A percentile compares a stretch with the other conserved stretches of the same genome.
These are phyloP conservation scores for Litsea cubeba DNA, from an alignment of 164 flowering plant species.

Conservation along the genomic window DNA sequence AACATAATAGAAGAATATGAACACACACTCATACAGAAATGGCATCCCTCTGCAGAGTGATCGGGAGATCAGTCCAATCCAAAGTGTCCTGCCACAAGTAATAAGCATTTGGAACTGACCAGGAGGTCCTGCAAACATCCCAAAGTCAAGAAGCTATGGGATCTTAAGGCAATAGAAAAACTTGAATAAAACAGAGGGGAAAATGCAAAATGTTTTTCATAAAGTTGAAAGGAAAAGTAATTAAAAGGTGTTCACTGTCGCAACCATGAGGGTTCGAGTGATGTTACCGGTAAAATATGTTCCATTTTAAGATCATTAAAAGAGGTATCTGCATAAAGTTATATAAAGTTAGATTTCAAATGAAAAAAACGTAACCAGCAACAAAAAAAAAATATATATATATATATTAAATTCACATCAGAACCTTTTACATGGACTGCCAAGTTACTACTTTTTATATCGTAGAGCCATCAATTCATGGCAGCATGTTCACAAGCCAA, in stretches of 20 bases:
- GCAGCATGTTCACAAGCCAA: conserved; percentile 63
- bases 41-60: conserved; percentile 82
- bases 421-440: conserved; percentile 76
- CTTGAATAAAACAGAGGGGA: no score
- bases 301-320: neutral
- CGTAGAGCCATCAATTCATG: conserved; percentile 54
- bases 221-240: neutral
- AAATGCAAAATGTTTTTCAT: no score
- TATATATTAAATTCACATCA: neutral
- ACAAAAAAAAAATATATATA: neutral
- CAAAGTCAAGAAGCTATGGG: no score
- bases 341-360: neutral
- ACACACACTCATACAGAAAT: conserved; percentile 41
- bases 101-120: conserved; percentile 74
- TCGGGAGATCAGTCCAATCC: conserved; percentile 71
- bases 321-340: neutral
- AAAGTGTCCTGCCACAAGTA: conserved; percentile 89
- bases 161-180: no score
- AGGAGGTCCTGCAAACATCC: neutral
- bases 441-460: conserved; percentile 73
- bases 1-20: conserved; percentile 2
- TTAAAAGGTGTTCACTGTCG: neutral
- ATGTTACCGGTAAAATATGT: no score
- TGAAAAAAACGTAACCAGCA: neutral
- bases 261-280: no score